Evolutionary conservation across 192 early-diverging fungal genomes (phyloP), one percentile per base, ranked within the genome.

Genomic region (Gaertneriomyces semiglobifer): DNA sequence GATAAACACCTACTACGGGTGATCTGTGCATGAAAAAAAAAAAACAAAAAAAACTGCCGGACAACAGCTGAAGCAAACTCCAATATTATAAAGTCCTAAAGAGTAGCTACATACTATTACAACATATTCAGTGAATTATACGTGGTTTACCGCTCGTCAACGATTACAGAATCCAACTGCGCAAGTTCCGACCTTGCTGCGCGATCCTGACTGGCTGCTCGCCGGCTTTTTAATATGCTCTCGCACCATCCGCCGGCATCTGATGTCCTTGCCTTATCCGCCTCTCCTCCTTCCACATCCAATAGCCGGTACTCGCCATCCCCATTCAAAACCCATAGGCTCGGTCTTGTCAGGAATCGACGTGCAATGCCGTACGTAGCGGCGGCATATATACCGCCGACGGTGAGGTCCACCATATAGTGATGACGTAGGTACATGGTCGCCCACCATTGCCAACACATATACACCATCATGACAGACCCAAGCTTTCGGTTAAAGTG

Each of bases 391-490:
- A 88, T 66, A 38, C 77, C 76, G 6, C 88, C 88, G 45, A 84
- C 88, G 25, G 87, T 76, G 12, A 90, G 61, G 69, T 90, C 89
- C 47, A 86, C 79, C 63, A 90, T 81, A 68, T 90, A 90, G 63
- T 90, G 88, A 63, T 89, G 89, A 1, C 83, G 81, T 6, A 89
- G 71, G 67, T 90, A 90, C 84, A 89, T 89, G 64, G 88, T 89
- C 0, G 86, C 83, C 88, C 85, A 88, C 89, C 89, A 90, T 66
- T 89, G 85, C 88, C 88, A 88, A 57, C 84, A 74, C 9, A 84
- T 79, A 73, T 90, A 89, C 18, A 66, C 58, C 41, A 78, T 66
- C 33, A 86, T 52, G 2, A 53, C 56, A 38, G 20, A n/a, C n/a
- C 66, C 70, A 33, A 65, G 20, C 18, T 56, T 61, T 16, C 62